A percentile compares a stretch with the other conserved stretches of the same genome.
phyloP scores from a whole-genome alignment of 2,329 filamentous ascomycete species.

The Microsporum canis region DNA sequence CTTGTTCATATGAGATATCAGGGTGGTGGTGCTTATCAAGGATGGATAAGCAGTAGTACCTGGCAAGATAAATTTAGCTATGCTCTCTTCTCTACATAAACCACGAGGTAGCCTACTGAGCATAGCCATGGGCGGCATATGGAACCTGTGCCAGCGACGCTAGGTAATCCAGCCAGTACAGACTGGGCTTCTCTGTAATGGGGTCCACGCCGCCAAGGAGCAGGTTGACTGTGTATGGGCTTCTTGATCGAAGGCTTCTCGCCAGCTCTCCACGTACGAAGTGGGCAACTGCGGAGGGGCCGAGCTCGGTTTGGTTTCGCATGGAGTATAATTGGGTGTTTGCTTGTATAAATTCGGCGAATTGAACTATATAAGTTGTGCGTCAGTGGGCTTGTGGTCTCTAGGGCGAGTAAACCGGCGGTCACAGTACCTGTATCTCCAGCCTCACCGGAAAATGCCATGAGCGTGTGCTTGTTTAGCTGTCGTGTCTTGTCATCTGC shows the following conservation, averaged over 20 bases:
- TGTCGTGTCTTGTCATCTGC: conserved; percentile 91
- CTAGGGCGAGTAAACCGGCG: not conserved
- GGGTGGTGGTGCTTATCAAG: conserved; percentile 98
- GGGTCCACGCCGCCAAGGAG: conserved; percentile 87
- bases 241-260: conserved; percentile 75
- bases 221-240: conserved; percentile 94
- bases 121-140: conserved; percentile 95
- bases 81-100: not conserved
- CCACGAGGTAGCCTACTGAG: conserved; percentile 54
- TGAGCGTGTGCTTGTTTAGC: conserved; percentile 85
- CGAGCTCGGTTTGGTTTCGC: conserved; percentile 90
- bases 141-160: conserved; percentile 77
- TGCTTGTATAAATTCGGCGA: conserved; percentile 97
- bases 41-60: conserved; percentile 95
- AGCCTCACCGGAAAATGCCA: conserved; percentile 92
- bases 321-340: conserved; percentile 97
- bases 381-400: not conserved
- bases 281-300: conserved; percentile 75
- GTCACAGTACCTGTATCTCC: conserved; percentile 66
- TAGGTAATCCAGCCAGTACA: conserved; percentile 98
- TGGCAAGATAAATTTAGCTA: conserved; percentile 23
- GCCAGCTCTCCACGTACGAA: conserved; percentile 94
- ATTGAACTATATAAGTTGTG: conserved; percentile 59
- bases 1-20: conserved; percentile 77
- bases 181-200: conserved; percentile 76